Evolutionary conservation across 306 rosid genomes (phyloP).

Genomic region (Purshia tridentata): DNA sequence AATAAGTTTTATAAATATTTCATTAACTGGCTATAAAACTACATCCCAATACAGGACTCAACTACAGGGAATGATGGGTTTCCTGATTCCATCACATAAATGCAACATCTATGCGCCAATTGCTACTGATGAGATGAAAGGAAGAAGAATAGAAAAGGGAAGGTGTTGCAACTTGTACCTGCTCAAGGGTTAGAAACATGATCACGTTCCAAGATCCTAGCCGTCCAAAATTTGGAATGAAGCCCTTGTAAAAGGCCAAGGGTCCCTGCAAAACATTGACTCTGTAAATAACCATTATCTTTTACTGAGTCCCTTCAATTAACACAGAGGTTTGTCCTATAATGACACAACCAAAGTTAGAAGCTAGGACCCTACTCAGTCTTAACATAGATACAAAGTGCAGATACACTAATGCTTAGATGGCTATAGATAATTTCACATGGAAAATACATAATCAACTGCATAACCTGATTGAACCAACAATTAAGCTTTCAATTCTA

Average conservation of each 20-base stretch:
- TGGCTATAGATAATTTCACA: neutral
- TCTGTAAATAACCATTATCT: slow-evolving; percentile 6
- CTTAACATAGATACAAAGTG: neutral
- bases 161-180: slow-evolving; percentile 50
- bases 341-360: neutral
- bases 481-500: neutral
- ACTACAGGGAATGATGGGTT: neutral
- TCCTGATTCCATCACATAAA: neutral
- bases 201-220: slow-evolving; percentile 98
- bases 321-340: neutral
- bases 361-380: slow-evolving; percentile 4
- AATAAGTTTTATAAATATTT: no score
- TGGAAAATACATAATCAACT: neutral
- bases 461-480: neutral
- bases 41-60: no score
- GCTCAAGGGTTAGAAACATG: slow-evolving; percentile 95
- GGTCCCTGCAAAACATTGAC: slow-evolving; percentile 74
- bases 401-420: neutral
- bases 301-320: neutral
- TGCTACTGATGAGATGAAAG: neutral
- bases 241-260: slow-evolving; percentile 89
- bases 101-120: neutral
- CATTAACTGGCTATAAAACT: no score
- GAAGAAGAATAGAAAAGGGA: neutral
- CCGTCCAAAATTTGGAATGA: slow-evolving; percentile 89